phyloP scores from a whole-genome alignment of 164 flowering plant genomes.

The Stephania japonica region DNA sequence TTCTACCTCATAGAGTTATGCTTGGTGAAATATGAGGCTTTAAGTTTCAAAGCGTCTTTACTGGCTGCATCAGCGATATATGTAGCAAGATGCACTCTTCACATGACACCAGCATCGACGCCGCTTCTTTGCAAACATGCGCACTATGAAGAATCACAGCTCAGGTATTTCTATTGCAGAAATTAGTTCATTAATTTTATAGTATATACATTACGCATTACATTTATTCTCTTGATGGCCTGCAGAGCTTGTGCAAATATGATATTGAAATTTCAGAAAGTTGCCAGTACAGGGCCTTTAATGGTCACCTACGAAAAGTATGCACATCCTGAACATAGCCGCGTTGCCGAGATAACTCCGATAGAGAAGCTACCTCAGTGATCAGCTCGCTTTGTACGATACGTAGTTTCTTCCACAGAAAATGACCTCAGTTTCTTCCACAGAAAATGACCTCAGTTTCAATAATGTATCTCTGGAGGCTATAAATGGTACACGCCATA shows the following conservation, averaged over 20 bases:
- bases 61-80: conserved; percentile 85
- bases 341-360: conserved; percentile 60
- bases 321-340: conserved; percentile 23
- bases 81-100: conserved; percentile 64
- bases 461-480: not conserved
- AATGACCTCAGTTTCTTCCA: too few relatives aligned
- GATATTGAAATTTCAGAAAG: conserved; percentile 57
- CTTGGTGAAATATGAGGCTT: conserved; percentile 68
- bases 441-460: not conserved
- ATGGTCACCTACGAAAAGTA: conserved; percentile 71
- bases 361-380: conserved; percentile 40
- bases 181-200: not conserved
- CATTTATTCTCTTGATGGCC: not conserved
- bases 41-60: conserved; percentile 69
- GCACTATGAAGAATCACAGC: conserved; percentile 49
- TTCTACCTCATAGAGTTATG: conserved; percentile 81
- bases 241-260: conserved; percentile 63
- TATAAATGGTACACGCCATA: not conserved
- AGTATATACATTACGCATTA: not conserved
- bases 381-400: conserved; percentile 3
- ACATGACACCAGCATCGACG: conserved; percentile 64
- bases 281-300: conserved; percentile 38
- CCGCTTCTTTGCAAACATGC: conserved; percentile 59
- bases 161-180: conserved; percentile 35
- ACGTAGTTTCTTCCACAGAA: not conserved